phyloP scores from a whole-genome alignment of 768 basidiomycete species.

The Amanita phalloides region DNA sequence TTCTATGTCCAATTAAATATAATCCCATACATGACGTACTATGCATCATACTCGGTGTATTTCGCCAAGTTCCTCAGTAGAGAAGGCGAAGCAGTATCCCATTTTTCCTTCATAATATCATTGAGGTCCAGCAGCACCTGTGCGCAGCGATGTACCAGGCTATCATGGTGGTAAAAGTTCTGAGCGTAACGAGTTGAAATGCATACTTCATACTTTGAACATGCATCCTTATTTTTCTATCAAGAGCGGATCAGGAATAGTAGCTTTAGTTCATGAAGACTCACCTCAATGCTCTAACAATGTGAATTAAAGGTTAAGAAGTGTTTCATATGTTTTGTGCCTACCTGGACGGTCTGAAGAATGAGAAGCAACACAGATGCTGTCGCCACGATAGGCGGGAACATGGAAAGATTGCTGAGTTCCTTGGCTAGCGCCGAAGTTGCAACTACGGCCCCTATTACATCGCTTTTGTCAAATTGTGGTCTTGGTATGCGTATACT shows the following conservation, averaged over 20 bases:
- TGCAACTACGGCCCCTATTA: constrained; percentile 11
- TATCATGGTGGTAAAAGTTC: background rate
- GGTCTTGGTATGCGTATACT: constrained; percentile 9
- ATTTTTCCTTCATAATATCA: constrained; percentile 32
- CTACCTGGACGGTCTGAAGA: constrained; percentile 34
- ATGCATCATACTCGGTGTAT: constrained; percentile 25
- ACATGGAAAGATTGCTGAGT: constrained; percentile 16
- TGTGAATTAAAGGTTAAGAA: background rate
- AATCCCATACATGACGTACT: background rate
- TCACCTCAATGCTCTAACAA: constrained; percentile 14
- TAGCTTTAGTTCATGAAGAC: background rate
- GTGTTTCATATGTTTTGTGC: background rate
- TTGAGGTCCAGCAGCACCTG: constrained; percentile 31
- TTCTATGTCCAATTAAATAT: constrained; percentile 15
- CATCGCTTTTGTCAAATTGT: constrained; percentile 7
- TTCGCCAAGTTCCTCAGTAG: constrained; percentile 27
- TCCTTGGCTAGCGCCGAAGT: constrained; percentile 12
- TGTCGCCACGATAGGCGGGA: constrained; percentile 32
- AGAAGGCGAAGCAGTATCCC: constrained; percentile 29
- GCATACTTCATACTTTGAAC: constrained; percentile 15
- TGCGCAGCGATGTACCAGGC: constrained; percentile 26
- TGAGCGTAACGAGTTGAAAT: background rate
- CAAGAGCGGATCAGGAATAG: background rate
- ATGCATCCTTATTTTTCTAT: constrained; percentile 26
- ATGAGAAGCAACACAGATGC: constrained; percentile 30